These are phyloP conservation scores for Exophiala mesophila DNA, from an alignment of 2,329 filamentous ascomycete species.

Conservation along the genomic window DNA sequence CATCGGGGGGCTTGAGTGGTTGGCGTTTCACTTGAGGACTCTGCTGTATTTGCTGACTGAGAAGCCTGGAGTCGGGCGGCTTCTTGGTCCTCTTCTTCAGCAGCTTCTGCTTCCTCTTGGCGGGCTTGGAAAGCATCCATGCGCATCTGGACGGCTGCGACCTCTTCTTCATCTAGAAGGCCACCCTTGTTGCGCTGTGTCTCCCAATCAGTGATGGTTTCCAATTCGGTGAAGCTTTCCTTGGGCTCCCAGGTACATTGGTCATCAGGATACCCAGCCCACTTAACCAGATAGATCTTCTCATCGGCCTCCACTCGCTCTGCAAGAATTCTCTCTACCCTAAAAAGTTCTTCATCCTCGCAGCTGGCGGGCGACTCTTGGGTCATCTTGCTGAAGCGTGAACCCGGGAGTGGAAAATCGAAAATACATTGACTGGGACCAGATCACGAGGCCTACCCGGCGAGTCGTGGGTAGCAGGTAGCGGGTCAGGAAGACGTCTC, in stretches of 20 bases:
- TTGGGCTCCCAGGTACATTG: conserved; percentile 53
- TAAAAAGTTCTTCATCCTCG: conserved; percentile 48
- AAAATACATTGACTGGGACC: too few species aligned
- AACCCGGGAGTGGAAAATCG: too few species aligned
- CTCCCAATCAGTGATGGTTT: conserved; percentile 39
- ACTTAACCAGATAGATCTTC: conserved; percentile 57
- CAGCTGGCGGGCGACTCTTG: too few species aligned
- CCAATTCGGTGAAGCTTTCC: conserved; percentile 35
- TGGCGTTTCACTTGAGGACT: too few species aligned
- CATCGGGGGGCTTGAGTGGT: too few species aligned
- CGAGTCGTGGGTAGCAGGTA: too few species aligned
- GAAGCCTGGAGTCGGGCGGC: too few species aligned
- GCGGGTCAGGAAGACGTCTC: too few species aligned
- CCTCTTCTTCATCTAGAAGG: conserved; percentile 13
- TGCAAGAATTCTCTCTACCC: conserved; percentile 51
- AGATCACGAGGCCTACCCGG: too few species aligned
- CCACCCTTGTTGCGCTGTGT: conserved; percentile 32
- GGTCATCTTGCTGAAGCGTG: too few species aligned
- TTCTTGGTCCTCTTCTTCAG: neutral
- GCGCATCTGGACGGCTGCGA: conserved; percentile 14
- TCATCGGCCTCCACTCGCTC: conserved; percentile 37
- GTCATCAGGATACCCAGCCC: conserved; percentile 57
- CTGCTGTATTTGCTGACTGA: too few species aligned
- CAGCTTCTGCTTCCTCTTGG: neutral
- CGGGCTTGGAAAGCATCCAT: conserved; percentile 15